Evolutionary conservation across 1,284 basidiomycete species (phyloP).

Genomic region (Puccinia horiana): DNA sequence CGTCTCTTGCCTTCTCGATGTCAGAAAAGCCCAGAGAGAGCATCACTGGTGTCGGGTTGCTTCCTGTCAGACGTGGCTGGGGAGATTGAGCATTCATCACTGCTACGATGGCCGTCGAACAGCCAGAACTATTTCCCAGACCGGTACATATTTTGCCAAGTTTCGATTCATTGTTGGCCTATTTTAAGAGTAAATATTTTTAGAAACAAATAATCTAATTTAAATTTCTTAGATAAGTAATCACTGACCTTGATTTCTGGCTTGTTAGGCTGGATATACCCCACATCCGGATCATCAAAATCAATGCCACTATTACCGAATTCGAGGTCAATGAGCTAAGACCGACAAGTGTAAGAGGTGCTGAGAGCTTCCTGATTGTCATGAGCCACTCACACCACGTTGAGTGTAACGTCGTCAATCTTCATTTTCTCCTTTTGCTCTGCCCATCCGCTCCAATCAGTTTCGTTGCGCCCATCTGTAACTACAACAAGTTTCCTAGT

Average conservation of each 20-base stretch:
- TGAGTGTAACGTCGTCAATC: slow-evolving; percentile 4
- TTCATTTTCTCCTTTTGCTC: slow-evolving; percentile 19
- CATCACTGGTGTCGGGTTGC: not conserved
- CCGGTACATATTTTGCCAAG: slow-evolving; percentile 6
- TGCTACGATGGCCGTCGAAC: slow-evolving; percentile 23
- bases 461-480: slow-evolving; percentile 18
- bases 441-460: slow-evolving; percentile 37
- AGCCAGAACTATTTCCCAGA: slow-evolving; percentile 21
- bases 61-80: slow-evolving; percentile 12
- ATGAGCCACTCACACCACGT: slow-evolving; percentile 33
- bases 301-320: slow-evolving; percentile 31
- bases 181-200: not conserved
- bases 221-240: not conserved
- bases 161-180: slow-evolving; percentile 25
- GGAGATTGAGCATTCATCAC: slow-evolving; percentile 33
- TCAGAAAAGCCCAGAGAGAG: slow-evolving; percentile 42
- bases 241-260: slow-evolving; percentile 36
- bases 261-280: slow-evolving; percentile 35
- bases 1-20: not conserved
- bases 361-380: not conserved
- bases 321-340: not conserved
- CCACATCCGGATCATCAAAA: slow-evolving; percentile 25
- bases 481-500: slow-evolving; percentile 34
- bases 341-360: not conserved
- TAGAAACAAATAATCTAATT: not conserved